Evolutionary conservation across 2,329 filamentous ascomycete genomes (phyloP), one percentile per base, ranked within the genome.

Genomic region (Coniochaeta sp.): DNA sequence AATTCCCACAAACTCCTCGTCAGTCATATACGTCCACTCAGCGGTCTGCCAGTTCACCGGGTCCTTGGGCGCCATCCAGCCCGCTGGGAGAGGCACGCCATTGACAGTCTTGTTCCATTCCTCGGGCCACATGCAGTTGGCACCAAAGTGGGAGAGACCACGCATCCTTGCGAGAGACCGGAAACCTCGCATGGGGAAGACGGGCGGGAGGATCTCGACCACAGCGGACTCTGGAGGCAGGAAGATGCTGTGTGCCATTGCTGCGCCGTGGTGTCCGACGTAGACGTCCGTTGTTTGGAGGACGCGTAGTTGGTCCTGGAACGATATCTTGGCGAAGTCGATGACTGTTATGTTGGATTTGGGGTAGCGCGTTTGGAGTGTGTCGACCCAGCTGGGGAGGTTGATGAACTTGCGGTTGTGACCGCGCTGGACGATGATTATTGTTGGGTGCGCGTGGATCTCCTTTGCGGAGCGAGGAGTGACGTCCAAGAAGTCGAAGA

Each of bases 231-330:
- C 57, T 18, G 56, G 46, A 0, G 57, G 57, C 18, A 63, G 42
- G 51, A 61, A 63, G 27, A 63, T 51, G 10, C 56, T 56, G 50
- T 62, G 58, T 16, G 59, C 58, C 52, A 63, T 52, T 12, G 55
- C 61, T 1, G 60, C 61, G 13, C 60, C 61, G n/a, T 55, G 58
- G 38, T 60, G 52, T 6, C 59, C 61, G 14, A 62, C 52, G 10
- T 61, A 50, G 1, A 63, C 55, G 45, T 60, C 57, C 2, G 58
- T 61, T 2, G 38, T 28, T 16, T 52, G 50, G 5, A 56, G 55
- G n/a, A 61, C 18, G 12, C 46, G 28, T 13, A 63, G 16, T 54
- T 63, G 61, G 33, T 61, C 57, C 10, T 38, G 35, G n/a, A 62
- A 51, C 8, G 46, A 46, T 6, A 60, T 16, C 2, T 33, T 35